Evolutionary conservation across 345 rosid species (phyloP).

Genomic region (Alliaria petiolata): DNA sequence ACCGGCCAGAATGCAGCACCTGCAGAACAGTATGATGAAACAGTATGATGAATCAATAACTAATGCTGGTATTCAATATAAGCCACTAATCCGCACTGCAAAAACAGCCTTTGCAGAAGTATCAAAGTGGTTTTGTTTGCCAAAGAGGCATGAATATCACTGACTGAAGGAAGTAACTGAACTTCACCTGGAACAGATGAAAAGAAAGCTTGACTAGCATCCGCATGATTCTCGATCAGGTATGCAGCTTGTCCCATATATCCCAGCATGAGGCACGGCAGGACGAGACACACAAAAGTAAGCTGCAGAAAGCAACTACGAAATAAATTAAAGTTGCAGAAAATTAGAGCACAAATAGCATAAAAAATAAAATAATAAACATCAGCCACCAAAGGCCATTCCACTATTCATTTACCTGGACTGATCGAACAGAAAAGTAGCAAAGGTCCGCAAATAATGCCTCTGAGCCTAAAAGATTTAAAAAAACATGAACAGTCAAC

Average conservation of each 20-base stretch:
- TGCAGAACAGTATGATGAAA: conserved; percentile 34
- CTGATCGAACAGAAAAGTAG: conserved; percentile 90
- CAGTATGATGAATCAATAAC: conserved; percentile 13
- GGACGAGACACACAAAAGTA: conserved; percentile 88
- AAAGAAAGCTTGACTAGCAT: conserved; percentile 70
- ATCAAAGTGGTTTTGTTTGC: conserved; percentile 1
- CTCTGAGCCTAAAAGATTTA: conserved; percentile 80
- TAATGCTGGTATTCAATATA: neutral
- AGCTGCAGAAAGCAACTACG: conserved; percentile 71
- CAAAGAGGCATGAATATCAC: conserved; percentile 11
- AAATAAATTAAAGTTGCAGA: conserved; percentile 34
- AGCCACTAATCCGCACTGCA: neutral
- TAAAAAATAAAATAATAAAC: neutral
- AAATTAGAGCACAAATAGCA: conserved; percentile 13
- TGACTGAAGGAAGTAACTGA: conserved; percentile 3
- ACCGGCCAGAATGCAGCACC: conserved; percentile 88
- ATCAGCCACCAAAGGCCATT: conserved; percentile 19
- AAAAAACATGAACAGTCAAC: neutral
- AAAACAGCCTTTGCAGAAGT: neutral
- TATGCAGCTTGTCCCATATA: conserved; percentile 99
- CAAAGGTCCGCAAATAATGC: conserved; percentile 99
- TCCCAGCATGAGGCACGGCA: conserved; percentile 95
- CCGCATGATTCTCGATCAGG: conserved; percentile 59
- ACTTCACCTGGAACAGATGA: conserved; percentile 88
- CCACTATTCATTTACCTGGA: conserved; percentile 64